Conservation (phyloP, 2,329 filamentous ascomycete species). For the Penicillium sp. region DNA sequence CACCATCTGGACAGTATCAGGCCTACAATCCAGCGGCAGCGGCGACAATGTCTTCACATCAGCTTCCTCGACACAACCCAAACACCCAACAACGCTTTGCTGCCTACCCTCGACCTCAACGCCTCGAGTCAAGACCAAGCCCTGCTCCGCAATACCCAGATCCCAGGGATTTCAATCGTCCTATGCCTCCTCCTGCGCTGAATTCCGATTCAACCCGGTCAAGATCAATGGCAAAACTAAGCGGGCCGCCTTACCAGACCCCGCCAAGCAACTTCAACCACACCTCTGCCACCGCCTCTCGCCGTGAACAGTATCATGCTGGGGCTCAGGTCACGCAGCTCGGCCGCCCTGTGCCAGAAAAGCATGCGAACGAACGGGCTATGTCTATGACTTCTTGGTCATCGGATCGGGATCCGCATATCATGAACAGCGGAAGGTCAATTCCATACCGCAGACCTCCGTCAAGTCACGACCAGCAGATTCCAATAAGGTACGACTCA, state of each 20-base stretch:
- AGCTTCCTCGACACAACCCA: conserved; percentile 60
- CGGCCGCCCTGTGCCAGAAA: conserved; percentile 84
- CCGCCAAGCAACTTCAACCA: conserved; percentile 61
- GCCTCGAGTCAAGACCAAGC: conserved; percentile 61
- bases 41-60: conserved; percentile 45
- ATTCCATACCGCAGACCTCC: conserved; percentile 74
- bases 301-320: conserved; percentile 69
- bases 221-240: conserved; percentile 80
- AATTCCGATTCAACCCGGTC: conserved; percentile 85
- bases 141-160: conserved; percentile 55
- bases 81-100: conserved; percentile 53
- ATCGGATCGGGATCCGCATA: conserved; percentile 73
- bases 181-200: conserved; percentile 66
- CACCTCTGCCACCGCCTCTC: conserved; percentile 71
- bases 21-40: conserved; percentile 34
- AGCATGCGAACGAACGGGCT: conserved; percentile 86
- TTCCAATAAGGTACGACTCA: conserved; percentile 37
- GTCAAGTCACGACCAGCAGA: conserved; percentile 45
- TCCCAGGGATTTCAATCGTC: conserved; percentile 57
- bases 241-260: conserved; percentile 70
- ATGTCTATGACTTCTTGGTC: conserved; percentile 93
- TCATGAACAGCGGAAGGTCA: conserved; percentile 79
- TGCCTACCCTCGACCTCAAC: conserved; percentile 68
- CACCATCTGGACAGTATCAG: conserved; percentile 42
- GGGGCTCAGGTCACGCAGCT: conserved; percentile 77